A percentile compares a stretch with the other conserved stretches of the same genome.
These are phyloP conservation scores for Beta corolliflora DNA, from an alignment of 179 eudicot genomes.

Conservation along the genomic window DNA sequence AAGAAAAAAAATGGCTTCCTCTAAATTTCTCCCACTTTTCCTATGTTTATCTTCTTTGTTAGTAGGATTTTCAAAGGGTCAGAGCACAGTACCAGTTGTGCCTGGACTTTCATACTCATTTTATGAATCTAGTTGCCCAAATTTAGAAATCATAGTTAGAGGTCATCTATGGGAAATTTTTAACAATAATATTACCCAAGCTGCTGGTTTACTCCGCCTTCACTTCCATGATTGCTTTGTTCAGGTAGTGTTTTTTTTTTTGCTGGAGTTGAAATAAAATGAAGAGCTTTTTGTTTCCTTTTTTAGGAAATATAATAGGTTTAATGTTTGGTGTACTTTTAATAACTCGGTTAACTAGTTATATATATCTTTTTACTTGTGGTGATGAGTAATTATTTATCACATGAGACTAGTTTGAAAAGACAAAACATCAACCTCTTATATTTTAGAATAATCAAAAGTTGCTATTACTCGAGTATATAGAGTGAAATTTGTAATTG, in stretches of 20 bases:
- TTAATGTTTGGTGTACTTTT: no score
- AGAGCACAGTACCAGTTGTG: conserved; percentile 3
- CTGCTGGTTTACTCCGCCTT: conserved; percentile 18
- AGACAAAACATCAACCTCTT: no score
- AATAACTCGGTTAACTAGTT: no score
- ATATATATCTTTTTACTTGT: no score
- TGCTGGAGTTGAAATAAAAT: background rate
- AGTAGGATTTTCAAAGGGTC: background rate
- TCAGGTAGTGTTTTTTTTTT: conserved; percentile 46
- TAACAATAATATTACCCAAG: conserved; percentile 3
- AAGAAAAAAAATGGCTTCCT: background rate
- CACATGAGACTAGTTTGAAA: no score
- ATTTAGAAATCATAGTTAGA: background rate
- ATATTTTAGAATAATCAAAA: no score
- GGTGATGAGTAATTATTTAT: no score
- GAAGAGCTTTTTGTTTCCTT: no score
- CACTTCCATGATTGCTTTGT: conserved; percentile 34
- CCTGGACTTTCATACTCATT: conserved; percentile 11
- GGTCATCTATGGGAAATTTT: background rate
- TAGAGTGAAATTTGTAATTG: no score
- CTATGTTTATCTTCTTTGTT: background rate
- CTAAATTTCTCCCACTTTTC: background rate
- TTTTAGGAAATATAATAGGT: no score
- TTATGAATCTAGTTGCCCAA: conserved; percentile 4
- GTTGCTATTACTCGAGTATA: no score